Evolutionary conservation across 148 eudicot genomes (phyloP), one percentile per base, ranked within the genome.

Genomic region (Cornus florida): DNA sequence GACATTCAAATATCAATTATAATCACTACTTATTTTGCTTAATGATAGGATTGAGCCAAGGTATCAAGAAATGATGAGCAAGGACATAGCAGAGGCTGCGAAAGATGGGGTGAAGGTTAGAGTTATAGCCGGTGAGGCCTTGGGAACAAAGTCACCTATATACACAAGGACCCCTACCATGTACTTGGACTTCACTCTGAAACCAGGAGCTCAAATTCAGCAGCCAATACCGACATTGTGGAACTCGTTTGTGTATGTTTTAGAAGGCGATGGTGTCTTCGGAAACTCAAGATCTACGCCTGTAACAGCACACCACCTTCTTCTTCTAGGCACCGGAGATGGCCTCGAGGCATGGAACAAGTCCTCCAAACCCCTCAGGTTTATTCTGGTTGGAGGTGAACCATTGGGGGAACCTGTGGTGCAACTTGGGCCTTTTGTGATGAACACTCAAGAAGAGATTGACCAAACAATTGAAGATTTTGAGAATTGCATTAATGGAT

Each of bases 221-320:
- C 98, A 94, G 60, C 91, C 92, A 0, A 84, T 92, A 39, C 93
- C 92, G 0, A 4, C 14, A 0, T 84, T 93, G 11, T 94, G 92
- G 93, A 94, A 92, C 67, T 86, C 93, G 13, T 92, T 94, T 67
- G 89, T 92, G 0, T 94, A 94, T 33, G 82, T 88, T 16, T 75
- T 94, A 66, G 97, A 94, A 71, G 97, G 98, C 0, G 98, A 94
- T 50, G 98, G 98, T n/a, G 35, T 87, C 3, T 94, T 94, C 20
- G 98, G 97, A 2, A 83, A 72, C n/a, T 70, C 86, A 0, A 86
- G 75, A 48, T 80, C 93, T 1, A 71, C 86, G 6, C 78, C 89
- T 0, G 81, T 76, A 12, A 64, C 83, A 7, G 79, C 92, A 9
- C 98, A 94, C 62, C 83, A 94, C 72, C 82, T 92, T 17, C 88